A percentile compares a stretch with the other conserved stretches of the same genome.
phyloP scores from a whole-genome alignment of 495 filamentous ascomycete genomes.

The Margaritispora aquatica region DNA sequence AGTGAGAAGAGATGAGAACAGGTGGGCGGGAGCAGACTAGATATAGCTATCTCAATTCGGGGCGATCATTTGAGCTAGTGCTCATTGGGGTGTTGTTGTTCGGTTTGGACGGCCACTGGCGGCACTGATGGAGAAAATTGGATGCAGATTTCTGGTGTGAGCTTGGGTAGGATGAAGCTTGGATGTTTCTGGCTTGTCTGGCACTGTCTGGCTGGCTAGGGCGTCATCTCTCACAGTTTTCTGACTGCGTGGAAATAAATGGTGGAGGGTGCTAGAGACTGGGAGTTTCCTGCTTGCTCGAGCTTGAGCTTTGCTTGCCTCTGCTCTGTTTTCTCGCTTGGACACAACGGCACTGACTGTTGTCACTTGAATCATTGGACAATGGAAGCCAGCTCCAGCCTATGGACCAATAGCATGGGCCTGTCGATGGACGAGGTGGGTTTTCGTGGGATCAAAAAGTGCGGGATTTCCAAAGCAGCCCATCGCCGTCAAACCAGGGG shows the following conservation, averaged over 20 bases:
- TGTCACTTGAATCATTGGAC: not conserved
- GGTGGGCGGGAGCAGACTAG: not conserved
- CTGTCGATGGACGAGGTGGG: not conserved
- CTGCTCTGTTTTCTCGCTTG: not conserved
- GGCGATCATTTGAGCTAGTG: not conserved
- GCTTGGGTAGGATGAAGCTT: not conserved
- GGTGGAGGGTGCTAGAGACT: too few relatives aligned
- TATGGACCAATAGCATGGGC: not conserved
- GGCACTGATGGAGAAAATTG: not conserved
- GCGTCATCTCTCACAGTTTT: not conserved
- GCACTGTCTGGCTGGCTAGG: not conserved
- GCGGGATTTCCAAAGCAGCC: not conserved
- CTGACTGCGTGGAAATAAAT: too few relatives aligned
- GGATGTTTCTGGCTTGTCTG: not conserved
- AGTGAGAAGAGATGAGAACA: not conserved
- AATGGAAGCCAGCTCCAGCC: not conserved
- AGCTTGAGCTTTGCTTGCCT: too few relatives aligned
- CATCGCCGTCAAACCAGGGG: not conserved
- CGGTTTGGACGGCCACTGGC: not conserved
- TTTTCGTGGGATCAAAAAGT: not conserved
- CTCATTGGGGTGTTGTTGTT: not conserved
- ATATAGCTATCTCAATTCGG: not conserved
- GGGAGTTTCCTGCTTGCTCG: too few relatives aligned
- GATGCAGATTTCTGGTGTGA: not conserved
- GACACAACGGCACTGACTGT: not conserved